Percentiles rank a stretch among this genome's conserved stretches.
Conservation (phyloP, 2,329 filamentous ascomycete species). For the Arthrobotrys pseudoclavata region DNA sequence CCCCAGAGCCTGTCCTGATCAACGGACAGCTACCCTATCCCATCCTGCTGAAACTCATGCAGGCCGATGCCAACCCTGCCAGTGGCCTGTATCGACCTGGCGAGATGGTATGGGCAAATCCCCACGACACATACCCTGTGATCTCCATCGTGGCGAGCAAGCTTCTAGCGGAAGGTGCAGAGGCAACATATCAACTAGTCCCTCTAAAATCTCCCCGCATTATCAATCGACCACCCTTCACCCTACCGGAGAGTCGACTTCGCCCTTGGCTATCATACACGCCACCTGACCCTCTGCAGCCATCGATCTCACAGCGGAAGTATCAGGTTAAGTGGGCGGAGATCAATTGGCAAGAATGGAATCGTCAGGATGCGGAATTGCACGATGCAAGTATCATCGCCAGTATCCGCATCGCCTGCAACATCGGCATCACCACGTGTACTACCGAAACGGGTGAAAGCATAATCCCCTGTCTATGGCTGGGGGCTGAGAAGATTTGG, state of each 20-base stretch:
- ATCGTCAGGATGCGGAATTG: constrained; percentile 53
- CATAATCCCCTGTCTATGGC: constrained; percentile 54
- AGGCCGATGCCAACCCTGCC: constrained; percentile 46
- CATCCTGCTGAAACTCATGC: constrained; percentile 42
- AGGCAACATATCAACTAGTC: constrained; percentile 47
- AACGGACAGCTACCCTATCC: constrained; percentile 37
- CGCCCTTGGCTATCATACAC: constrained; percentile 59
- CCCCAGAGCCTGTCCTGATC: constrained; percentile 16
- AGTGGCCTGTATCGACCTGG: constrained; percentile 51
- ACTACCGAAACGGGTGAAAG: constrained; percentile 44
- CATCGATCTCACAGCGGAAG: constrained; percentile 52
- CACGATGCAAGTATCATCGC: constrained; percentile 59
- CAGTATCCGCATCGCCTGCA: constrained; percentile 58
- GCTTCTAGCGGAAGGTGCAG: constrained; percentile 36
- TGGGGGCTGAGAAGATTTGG: constrained; percentile 59
- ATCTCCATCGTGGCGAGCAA: constrained; percentile 53
- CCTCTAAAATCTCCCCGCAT: constrained; percentile 58
- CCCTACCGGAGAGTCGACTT: constrained; percentile 44
- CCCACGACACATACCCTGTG: constrained; percentile 53
- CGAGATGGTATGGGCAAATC: constrained; percentile 59
- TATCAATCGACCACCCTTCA: constrained; percentile 35
- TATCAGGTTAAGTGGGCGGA: constrained; percentile 58
- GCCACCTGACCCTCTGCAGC: constrained; percentile 56
- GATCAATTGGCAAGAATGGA: constrained; percentile 58
- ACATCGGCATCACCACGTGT: constrained; percentile 54